Evolutionary conservation across 345 rosid genomes (phyloP), one percentile per base, ranked within the genome.

Genomic region (Heritiera fomes): DNA sequence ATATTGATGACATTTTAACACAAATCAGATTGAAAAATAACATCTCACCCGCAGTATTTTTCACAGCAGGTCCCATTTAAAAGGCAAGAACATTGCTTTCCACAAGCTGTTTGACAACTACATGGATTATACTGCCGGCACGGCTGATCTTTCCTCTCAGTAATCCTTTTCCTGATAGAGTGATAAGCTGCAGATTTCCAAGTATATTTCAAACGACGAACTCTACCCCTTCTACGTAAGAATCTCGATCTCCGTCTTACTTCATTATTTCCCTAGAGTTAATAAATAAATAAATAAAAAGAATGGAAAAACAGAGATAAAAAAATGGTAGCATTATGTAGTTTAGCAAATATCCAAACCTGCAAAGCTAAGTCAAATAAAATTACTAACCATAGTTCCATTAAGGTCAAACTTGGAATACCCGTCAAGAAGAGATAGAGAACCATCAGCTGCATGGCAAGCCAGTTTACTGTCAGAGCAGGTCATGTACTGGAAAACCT

Each of bases 61-160:
- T 97, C 99, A 75, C 99, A 97, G 91, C 99, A 97, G 40, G 99
- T 97, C 79, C 99, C 98, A 71, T 91, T 94, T 75, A 88, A 82
- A 83, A 91, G 91, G 85, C 99, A 96, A 30, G 95, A 43, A 78
- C 99, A 97, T 80, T 94, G 94, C 88, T 97, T 96, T 73, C 97
- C 94, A 55, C 99, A 96, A 83, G 97, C 93, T 76, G 91, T 89
- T 90, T 88, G 87, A 85, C 99, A 96, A 83, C 85, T 86, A 75
- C 99, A 96, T 58, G 99, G 99, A 87, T 96, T 96, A 86, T 92
- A 96, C 77, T 96, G 99, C 69, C 98, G 92, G 78, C 99, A 96
- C 4, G 99, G 99, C 86, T 94, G 99, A 85, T 96, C 99, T 89
- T 96, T 96, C 82, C 89, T 92, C 73, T 96, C 99, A 47, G 92